A percentile compares a stretch with the other conserved stretches of the same genome.
Evolutionary conservation across 768 basidiomycete genomes (phyloP).

Genomic region (Boletus bicolor): DNA sequence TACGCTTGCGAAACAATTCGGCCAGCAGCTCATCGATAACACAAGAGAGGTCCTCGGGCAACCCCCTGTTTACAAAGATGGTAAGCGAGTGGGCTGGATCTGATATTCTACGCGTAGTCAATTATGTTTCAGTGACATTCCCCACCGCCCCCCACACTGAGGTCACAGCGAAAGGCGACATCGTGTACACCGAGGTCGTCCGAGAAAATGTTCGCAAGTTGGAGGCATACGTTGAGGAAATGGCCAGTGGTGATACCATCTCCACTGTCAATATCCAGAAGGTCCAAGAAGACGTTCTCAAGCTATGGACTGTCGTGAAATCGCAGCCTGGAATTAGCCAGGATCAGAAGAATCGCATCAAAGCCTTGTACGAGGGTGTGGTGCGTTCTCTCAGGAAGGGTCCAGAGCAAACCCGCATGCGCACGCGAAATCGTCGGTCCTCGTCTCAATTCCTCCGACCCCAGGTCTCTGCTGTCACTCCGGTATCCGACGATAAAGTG

Average conservation of each 20-base stretch:
- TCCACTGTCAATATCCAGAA: conserved; percentile 92
- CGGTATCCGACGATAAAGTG: conserved; percentile 82
- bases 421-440: conserved; percentile 74
- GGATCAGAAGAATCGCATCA: conserved; percentile 94
- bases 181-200: conserved; percentile 91
- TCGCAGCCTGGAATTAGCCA: conserved; percentile 95
- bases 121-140: conserved; percentile 72
- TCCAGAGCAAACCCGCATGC: conserved; percentile 57
- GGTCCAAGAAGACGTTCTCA: conserved; percentile 94
- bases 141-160: conserved; percentile 96
- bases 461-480: conserved; percentile 64
- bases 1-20: conserved; percentile 94
- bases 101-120: neutral
- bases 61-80: conserved; percentile 94
- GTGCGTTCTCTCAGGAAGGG: conserved; percentile 86
- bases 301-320: conserved; percentile 96
- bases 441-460: conserved; percentile 98
- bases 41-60: conserved; percentile 78
- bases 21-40: conserved; percentile 93
- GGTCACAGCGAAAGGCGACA: conserved; percentile 90
- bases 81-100: conserved; percentile 43
- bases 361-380: conserved; percentile 93
- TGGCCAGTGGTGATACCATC: conserved; percentile 93
- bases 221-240: conserved; percentile 96
- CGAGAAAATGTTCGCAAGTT: conserved; percentile 96